phyloP scores from a whole-genome alignment of 2,329 filamentous ascomycete species.

The Gremmenia infestans region DNA sequence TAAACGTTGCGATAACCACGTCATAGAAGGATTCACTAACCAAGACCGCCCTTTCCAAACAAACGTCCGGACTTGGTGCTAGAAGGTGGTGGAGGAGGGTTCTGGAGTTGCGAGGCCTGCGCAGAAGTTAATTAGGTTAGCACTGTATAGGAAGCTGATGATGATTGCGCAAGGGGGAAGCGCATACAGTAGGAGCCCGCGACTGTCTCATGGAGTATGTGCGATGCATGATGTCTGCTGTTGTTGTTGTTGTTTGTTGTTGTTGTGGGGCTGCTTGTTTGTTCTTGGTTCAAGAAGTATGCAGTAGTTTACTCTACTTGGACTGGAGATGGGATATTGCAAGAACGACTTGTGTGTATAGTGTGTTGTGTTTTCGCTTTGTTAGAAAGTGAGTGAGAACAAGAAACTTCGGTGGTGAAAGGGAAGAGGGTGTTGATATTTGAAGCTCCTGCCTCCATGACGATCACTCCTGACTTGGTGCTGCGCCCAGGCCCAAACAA shows the following conservation, averaged over 20 bases:
- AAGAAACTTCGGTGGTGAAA: not conserved
- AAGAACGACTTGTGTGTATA: no score
- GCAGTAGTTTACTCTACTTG: no score
- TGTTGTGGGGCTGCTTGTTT: not conserved
- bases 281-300: no score
- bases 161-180: slow-evolving; percentile 1
- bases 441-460: not conserved
- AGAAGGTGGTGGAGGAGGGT: slow-evolving; percentile 85
- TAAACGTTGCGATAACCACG: slow-evolving; percentile 1
- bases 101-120: slow-evolving; percentile 61
- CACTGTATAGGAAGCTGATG: not conserved
- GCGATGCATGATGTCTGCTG: slow-evolving; percentile 70
- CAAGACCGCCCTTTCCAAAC: slow-evolving; percentile 81
- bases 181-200: slow-evolving; percentile 85
- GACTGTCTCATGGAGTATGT: slow-evolving; percentile 99
- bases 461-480: not conserved
- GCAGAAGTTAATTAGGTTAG: slow-evolving; percentile 1
- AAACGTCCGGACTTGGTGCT: slow-evolving; percentile 86
- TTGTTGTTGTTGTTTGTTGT: not conserved
- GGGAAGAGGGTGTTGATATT: slow-evolving; percentile 1
- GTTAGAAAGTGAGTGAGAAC: not conserved
- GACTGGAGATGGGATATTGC: no score
- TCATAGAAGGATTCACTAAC: slow-evolving; percentile 43
- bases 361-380: no score
- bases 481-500: no score